These are phyloP conservation scores for Larix sibirica DNA, from an alignment of 83 land plant genomes.

Conservation along the genomic window DNA sequence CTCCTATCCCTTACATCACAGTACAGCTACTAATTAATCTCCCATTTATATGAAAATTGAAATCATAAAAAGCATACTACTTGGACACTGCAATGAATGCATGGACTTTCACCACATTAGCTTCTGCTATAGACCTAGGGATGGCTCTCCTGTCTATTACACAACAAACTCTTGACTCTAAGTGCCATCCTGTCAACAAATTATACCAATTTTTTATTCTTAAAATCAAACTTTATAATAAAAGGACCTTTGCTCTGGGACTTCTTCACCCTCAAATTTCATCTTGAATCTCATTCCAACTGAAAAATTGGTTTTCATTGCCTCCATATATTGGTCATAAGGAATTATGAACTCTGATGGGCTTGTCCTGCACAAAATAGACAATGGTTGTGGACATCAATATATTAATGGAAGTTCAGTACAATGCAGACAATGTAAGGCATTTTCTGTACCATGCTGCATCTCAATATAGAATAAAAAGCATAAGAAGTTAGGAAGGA, in stretches of 20 bases:
- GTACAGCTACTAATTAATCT: neutral
- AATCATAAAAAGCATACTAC: neutral
- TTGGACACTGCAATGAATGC: neutral
- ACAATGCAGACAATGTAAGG: neutral
- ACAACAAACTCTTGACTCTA: neutral
- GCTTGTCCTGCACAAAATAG: constrained; percentile 71
- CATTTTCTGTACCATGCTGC: neutral
- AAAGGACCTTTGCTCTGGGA: constrained; percentile 89
- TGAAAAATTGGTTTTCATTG: constrained; percentile 59
- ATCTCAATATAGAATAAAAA: neutral
- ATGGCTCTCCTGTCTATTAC: neutral
- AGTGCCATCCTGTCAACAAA: neutral
- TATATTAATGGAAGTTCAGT: neutral
- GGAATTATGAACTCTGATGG: constrained; percentile 94
- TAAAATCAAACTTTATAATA: neutral
- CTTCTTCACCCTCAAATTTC: constrained; percentile 97
- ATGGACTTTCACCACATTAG: neutral
- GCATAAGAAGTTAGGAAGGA: neutral
- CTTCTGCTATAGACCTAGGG: neutral
- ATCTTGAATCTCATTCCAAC: constrained; percentile 94
- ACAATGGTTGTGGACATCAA: neutral
- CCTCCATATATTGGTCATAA: constrained; percentile 67
- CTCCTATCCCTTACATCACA: neutral
- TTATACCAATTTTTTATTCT: neutral
- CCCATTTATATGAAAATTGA: neutral